Base-by-base conservation (phyloP, 768 basidiomycete genomes). In the Psilocybe cubensis region DNA sequence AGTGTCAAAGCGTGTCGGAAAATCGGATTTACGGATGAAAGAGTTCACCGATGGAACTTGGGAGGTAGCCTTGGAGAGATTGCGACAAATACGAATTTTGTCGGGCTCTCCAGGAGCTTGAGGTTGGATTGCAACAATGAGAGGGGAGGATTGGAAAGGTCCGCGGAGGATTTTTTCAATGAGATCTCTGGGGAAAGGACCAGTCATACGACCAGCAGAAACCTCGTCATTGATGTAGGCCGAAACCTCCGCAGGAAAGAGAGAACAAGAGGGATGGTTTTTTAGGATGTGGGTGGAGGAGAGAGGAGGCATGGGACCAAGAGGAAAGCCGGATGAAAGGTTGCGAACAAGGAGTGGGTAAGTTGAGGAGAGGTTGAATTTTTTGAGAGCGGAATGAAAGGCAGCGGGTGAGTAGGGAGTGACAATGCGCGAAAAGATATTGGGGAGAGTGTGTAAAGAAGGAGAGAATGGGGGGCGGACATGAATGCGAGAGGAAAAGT, bases 71-170 rank as follows among this genome's bases (percentile, higher is more conserved):
- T 71, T 71, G 0, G 68, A 73, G 6, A 73, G 63, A 58, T 73
- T 64, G 2, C 64, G 53, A 28, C 72, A 73, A 9, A 71, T 62
- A 1, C 69, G 45, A n/a, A 64, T 47, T 35, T 71, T 70, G 57
- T 68, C 59, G 1, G 66, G 63, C 10, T 31, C 59, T 6, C 63
- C 63, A 2, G 54, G 69, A 20, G 38, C 58, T 35, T 74, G 70
- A 3, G 58, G 23, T 38, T 67, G 64, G 17, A 60, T 45, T 0
- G 56, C 54, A 12, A 68, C 66, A n/a, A 71, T 65, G 24, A 71
- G 63, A 2, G 69, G 70, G 0, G 71, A 74, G 8, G 59, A 65
- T 25, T 65, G 65, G 43, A 74, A 71, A 21, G 63, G 66, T 5
- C 69, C 70, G 20, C 59, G 56, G 0, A 72, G 51, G 27, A 68